Evolutionary conservation across 495 filamentous ascomycete species (phyloP).

Genomic region (Annulohypoxylon nitens): DNA sequence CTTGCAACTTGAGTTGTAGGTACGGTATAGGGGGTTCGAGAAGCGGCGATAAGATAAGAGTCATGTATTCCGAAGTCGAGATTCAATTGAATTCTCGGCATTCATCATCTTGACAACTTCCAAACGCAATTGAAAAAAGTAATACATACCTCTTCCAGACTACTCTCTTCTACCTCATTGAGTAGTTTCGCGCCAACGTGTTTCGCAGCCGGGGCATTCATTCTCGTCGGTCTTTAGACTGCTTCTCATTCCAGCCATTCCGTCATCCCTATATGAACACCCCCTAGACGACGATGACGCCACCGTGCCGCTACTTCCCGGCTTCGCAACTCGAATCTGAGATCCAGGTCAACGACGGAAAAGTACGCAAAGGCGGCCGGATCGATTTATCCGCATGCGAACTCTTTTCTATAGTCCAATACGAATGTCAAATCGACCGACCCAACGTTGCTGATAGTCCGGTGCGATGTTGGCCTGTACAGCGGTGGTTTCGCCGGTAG

Average conservation of each 20-base stretch:
- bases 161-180: slow-evolving; percentile 71
- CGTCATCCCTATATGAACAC: slow-evolving; percentile 5
- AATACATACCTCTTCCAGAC: slow-evolving; percentile 73
- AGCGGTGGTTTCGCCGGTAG: slow-evolving; percentile 84
- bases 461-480: slow-evolving; percentile 78
- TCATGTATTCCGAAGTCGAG: background rate
- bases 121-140: background rate
- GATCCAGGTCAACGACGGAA: slow-evolving; percentile 64
- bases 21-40: background rate
- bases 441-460: slow-evolving; percentile 65
- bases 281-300: slow-evolving; percentile 65
- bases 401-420: slow-evolving; percentile 83
- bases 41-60: slow-evolving; percentile 51
- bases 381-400: slow-evolving; percentile 77
- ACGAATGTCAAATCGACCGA: slow-evolving; percentile 76
- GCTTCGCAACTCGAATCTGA: slow-evolving; percentile 63
- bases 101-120: slow-evolving; percentile 15
- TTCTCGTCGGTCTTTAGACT: slow-evolving; percentile 18
- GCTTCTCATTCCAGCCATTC: background rate
- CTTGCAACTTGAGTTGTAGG: too few species aligned
- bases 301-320: slow-evolving; percentile 68
- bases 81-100: slow-evolving; percentile 15
- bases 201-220: slow-evolving; percentile 43
- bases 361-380: slow-evolving; percentile 62
- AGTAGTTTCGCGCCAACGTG: slow-evolving; percentile 73